Conservation (phyloP, 129 eudicot genomes). For the Lonicera japonica region DNA sequence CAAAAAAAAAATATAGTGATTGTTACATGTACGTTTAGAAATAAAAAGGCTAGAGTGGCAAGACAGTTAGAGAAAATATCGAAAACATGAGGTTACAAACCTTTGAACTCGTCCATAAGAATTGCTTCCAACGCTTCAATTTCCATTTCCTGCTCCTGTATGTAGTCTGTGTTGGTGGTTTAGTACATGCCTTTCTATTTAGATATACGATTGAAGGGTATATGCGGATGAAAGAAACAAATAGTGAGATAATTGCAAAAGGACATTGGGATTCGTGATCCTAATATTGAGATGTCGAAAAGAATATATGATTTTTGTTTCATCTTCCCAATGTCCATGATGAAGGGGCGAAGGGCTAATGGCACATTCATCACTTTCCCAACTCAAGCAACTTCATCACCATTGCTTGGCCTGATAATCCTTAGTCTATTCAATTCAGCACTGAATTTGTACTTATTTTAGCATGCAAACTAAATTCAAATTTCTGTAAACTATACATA, state of each 20-base stretch:
- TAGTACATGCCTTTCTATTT: background rate
- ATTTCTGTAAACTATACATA: too few relatives aligned
- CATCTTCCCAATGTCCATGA: too few relatives aligned
- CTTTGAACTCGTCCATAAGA: conserved; percentile 81
- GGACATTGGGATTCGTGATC: too few relatives aligned
- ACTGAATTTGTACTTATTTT: too few relatives aligned
- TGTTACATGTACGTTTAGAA: background rate
- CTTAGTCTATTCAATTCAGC: too few relatives aligned
- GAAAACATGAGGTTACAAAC: conserved; percentile 19
- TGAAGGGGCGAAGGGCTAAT: too few relatives aligned
- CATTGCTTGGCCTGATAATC: too few relatives aligned
- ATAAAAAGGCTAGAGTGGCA: background rate
- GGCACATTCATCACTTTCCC: too few relatives aligned
- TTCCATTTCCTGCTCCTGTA: conserved; percentile 98
- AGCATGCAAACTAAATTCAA: too few relatives aligned
- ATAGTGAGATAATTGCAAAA: background rate
- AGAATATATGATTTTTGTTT: too few relatives aligned
- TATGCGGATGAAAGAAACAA: background rate
- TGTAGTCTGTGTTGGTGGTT: conserved; percentile 42
- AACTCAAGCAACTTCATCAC: too few relatives aligned
- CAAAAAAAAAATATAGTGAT: background rate
- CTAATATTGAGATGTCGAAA: too few relatives aligned
- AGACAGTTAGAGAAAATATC: background rate
- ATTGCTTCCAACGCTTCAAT: conserved; percentile 84
- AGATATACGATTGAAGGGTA: background rate